phyloP scores from a whole-genome alignment of 768 basidiomycete genomes.

The Phanerochaete sordida region DNA sequence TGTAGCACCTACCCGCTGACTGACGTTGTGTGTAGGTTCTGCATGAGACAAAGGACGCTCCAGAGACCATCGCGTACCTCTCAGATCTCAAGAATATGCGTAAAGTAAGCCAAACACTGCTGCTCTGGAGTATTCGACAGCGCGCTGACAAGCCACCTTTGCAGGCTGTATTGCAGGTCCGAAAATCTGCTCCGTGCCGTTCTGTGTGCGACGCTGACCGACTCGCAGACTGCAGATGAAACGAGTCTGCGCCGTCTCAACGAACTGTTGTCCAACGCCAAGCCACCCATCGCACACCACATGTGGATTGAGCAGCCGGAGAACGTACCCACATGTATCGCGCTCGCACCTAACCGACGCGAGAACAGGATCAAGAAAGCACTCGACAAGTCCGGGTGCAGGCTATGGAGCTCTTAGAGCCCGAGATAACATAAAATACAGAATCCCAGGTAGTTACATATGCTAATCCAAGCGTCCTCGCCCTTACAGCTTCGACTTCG shows the following conservation, averaged over 20 bases:
- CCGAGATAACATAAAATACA: not conserved
- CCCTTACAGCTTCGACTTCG: conserved; percentile 11
- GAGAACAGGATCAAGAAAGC: conserved; percentile 37
- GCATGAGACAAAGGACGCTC: conserved; percentile 34
- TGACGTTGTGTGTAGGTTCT: conserved; percentile 31
- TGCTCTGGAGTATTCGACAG: not conserved
- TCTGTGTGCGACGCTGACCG: too few relatives aligned
- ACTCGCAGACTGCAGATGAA: conserved; percentile 30
- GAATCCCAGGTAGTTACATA: too few relatives aligned
- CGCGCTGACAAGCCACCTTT: not conserved
- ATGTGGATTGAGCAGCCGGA: conserved; percentile 45
- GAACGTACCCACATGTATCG: conserved; percentile 38
- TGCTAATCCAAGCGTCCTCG: not conserved
- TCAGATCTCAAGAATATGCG: conserved; percentile 37
- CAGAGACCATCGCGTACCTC: conserved; percentile 37
- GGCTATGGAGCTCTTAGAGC: conserved; percentile 29
- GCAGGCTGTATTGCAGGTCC: conserved; percentile 40
- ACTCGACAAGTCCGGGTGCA: conserved; percentile 36
- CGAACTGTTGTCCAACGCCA: conserved; percentile 21
- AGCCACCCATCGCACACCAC: conserved; percentile 33
- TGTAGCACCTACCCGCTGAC: not conserved
- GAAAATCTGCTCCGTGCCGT: too few relatives aligned
- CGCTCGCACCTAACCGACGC: conserved; percentile 38
- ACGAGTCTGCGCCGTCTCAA: conserved; percentile 31
- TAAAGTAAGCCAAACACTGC: conserved; percentile 27